Base-by-base conservation (phyloP, 1,139 yeast species). In the Hansenula anomala region DNA sequence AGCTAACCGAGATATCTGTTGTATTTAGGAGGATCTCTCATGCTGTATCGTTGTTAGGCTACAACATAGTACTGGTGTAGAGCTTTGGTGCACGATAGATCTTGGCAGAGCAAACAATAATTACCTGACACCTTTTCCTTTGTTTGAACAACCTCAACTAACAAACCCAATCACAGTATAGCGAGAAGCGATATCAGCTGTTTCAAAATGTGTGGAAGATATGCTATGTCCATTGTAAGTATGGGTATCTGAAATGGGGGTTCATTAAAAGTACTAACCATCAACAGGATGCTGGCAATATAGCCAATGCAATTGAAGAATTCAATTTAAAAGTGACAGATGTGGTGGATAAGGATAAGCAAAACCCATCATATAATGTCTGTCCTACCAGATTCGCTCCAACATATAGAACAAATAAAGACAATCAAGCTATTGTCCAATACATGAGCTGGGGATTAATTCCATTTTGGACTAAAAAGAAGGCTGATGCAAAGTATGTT, bases 401-500 rank as follows among this genome's bases (percentile, higher is more conserved):
- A 1, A 73, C 74, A 1, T 67, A 70, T 34, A 55, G 56, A 26
- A 34, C 40, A 10, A 38, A 40, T 10, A 35, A 33, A 4, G 34
- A 45, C 1, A 31, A 45, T 28, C 46, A 51, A 17, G 49, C 57
- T 31, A 41, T 50, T 4, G 33, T 70, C 4, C 60, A 60, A 36
- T 64, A 62, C 29, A 76, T 78, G 82, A 69, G 66, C 36, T 80
- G 86, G 83, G 83, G 86, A 1, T 57, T 80, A 32, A 63, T 78
- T 2, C 84, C 86, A 0, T 55, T 56, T 13, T 78, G 77, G 74
- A 63, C 71, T 6, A 66, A 64, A 28, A 61, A 64, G 30, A 52
- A 54, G n/a, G 48, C 49, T 19, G 59, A 61, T 44, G 28, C 51
- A 51, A 31, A 56, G 58, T n/a, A 47, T 41, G 52, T 59, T 49